Evolutionary conservation across 2,329 filamentous ascomycete species (phyloP), one percentile per base, ranked within the genome.

Genomic region (Alternaria sp.): DNA sequence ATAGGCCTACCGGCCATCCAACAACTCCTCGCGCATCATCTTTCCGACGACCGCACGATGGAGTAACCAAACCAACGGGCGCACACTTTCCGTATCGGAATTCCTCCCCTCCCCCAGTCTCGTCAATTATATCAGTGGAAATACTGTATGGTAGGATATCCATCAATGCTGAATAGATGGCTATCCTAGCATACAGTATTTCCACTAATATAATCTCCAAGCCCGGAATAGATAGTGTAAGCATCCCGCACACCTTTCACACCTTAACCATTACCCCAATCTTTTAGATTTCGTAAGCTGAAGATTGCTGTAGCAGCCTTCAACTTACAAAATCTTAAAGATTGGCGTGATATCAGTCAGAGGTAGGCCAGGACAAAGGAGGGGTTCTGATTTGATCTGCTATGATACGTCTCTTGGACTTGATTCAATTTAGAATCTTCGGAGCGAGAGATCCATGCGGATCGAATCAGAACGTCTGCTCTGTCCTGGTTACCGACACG

Each of bases 141-240:
- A 4, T 7, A 30, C 2, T 4, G 11, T 2, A 3, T 30, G 28
- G 1, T 30, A 13, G 5, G 28, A 30, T 30, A 30, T 2, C 28
- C 28, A 30, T 30, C 28, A n/a, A n/a, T n/a, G n/a, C n/a, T n/a
- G n/a, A n/a, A n/a, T n/a, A n/a, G n/a, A n/a, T n/a, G n/a, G n/a
- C n/a, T 15, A 32, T 32, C 6, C 3, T 15, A 36, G 30, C 30
- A 36, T 0, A 0, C 30, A 1, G 0, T 36, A 7, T 1, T 15
- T 15, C 13, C 3, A 36, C 30, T 36, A 0, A 15, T 5, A 36
- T 36, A 36, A 10, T 36, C 1, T 3, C 4, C 15, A 36, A 36
- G 15, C 4, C 32, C 15, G 2, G 32, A 15, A 15, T 36, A 36
- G 1, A 15, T 3, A 36, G 32, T 36, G 8, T 0, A 2, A 5